Percentiles rank a stretch among this genome's conserved stretches.
phyloP scores from a whole-genome alignment of 805 yeast species.

The Pichia phayaonensis region DNA sequence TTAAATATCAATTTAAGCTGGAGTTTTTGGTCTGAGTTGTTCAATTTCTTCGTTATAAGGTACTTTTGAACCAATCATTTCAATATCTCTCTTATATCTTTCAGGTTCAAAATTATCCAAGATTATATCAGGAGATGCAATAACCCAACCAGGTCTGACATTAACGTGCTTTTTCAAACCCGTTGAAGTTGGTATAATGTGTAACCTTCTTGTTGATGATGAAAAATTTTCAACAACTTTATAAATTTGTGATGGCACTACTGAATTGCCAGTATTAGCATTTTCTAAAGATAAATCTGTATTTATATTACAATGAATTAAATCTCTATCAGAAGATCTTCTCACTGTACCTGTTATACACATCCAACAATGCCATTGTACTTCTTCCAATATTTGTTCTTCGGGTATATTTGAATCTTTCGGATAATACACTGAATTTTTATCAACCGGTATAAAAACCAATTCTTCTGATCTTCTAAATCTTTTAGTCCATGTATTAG shows the following conservation, averaged over 20 bases:
- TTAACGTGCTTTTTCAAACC: constrained; percentile 58
- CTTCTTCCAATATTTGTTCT: constrained; percentile 50
- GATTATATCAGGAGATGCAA: constrained; percentile 76
- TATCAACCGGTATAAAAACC: constrained; percentile 68
- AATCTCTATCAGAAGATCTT: constrained; percentile 72
- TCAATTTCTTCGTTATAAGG: constrained; percentile 73
- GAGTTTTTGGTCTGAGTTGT: constrained; percentile 76
- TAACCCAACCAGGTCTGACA: constrained; percentile 84
- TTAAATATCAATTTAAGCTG: constrained; percentile 26
- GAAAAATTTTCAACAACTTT: constrained; percentile 84
- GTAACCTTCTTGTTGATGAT: constrained; percentile 72
- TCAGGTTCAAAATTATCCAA: constrained; percentile 57
- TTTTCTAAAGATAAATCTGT: constrained; percentile 78
- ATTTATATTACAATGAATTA: constrained; percentile 88
- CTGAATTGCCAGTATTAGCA: constrained; percentile 31
- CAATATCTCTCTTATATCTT: constrained; percentile 38
- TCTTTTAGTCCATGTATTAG: constrained; percentile 41
- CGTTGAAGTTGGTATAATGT: constrained; percentile 69
- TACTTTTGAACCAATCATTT: constrained; percentile 43
- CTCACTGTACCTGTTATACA: constrained; percentile 92
- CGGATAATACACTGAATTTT: constrained; percentile 60
- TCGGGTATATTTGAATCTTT: constrained; percentile 37
- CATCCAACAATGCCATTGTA: constrained; percentile 98
- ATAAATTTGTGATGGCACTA: constrained; percentile 72
- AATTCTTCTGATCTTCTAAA: constrained; percentile 88